Conservation (phyloP, 108 stramenopile species). For the Epithemia pelagica region DNA sequence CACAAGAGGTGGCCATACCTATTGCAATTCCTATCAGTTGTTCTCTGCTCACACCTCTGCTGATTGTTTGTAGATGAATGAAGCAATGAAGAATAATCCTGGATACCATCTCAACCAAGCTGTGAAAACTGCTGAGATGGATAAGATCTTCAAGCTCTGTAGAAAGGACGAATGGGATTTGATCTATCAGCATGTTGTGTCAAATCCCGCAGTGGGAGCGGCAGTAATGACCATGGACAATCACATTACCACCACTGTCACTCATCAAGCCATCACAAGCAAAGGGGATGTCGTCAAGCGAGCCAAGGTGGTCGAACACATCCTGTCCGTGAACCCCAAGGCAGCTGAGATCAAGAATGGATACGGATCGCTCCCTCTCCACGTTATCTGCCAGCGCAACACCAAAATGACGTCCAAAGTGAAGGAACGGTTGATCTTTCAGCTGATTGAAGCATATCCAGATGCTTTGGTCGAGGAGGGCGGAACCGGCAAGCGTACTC, state of each 20-base stretch:
- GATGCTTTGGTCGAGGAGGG: slow-evolving; percentile 31
- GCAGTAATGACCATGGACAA: slow-evolving; percentile 48
- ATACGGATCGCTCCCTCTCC: slow-evolving; percentile 49
- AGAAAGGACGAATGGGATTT: slow-evolving; percentile 33
- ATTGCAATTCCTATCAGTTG: neutral
- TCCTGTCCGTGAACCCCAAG: slow-evolving; percentile 26
- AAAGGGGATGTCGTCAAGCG: slow-evolving; percentile 31
- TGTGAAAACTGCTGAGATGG: slow-evolving; percentile 22
- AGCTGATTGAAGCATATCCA: slow-evolving; percentile 31
- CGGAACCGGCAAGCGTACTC: slow-evolving; percentile 46
- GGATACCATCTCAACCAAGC: neutral
- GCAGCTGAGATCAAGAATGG: slow-evolving; percentile 48
- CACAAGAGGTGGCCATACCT: neutral
- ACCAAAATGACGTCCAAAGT: slow-evolving; percentile 40
- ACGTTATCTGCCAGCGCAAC: slow-evolving; percentile 50
- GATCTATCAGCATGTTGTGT: slow-evolving; percentile 19
- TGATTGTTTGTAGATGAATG: neutral
- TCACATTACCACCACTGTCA: slow-evolving; percentile 47
- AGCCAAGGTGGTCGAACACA: slow-evolving; percentile 31
- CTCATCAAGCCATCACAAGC: slow-evolving; percentile 57
- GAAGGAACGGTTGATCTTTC: slow-evolving; percentile 39
- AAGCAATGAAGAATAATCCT: neutral
- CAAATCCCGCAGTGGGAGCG: slow-evolving; percentile 28
- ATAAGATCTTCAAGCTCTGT: slow-evolving; percentile 33
- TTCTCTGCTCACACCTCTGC: neutral